Evolutionary conservation across 805 yeast genomes (phyloP).

Genomic region (Candida incommunis): DNA sequence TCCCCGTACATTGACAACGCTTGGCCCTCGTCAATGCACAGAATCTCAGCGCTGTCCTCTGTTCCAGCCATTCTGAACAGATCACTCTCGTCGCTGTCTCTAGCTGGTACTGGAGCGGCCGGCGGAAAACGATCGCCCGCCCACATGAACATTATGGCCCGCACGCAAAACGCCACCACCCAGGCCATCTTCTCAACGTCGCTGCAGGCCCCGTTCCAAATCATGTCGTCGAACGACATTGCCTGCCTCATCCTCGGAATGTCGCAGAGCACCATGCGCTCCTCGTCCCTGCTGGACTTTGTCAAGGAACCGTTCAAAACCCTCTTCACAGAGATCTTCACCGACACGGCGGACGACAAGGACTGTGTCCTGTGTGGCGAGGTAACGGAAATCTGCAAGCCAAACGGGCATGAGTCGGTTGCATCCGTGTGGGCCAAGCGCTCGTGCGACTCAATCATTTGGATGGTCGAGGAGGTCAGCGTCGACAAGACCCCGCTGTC

Average conservation of each 20-base stretch:
- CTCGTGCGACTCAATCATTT: slow-evolving; percentile 53
- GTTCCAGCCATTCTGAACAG: slow-evolving; percentile 1
- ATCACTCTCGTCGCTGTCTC: not conserved
- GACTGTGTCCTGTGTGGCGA: slow-evolving; percentile 41
- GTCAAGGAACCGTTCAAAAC: slow-evolving; percentile 14
- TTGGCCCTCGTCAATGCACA: not conserved
- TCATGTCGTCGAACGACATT: slow-evolving; percentile 77
- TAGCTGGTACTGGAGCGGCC: not conserved
- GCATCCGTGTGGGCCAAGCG: slow-evolving; percentile 82
- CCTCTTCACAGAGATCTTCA: not conserved
- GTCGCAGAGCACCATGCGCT: slow-evolving; percentile 44
- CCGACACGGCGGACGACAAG: not conserved
- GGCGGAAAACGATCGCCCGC: not conserved
- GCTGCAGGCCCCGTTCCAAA: slow-evolving; percentile 58
- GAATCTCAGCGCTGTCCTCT: not conserved
- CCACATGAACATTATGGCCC: not conserved
- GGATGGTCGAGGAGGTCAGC: slow-evolving; percentile 71
- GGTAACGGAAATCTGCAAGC: slow-evolving; percentile 62
- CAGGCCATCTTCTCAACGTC: slow-evolving; percentile 69
- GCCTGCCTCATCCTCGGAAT: slow-evolving; percentile 82
- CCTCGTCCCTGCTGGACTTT: slow-evolving; percentile 57
- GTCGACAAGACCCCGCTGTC: slow-evolving; percentile 2
- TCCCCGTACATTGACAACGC: not conserved
- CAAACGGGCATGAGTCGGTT: slow-evolving; percentile 57
- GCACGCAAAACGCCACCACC: not conserved